Evolutionary conservation across 345 rosid species (phyloP).

Genomic region (Dipteronia dyeriana): DNA sequence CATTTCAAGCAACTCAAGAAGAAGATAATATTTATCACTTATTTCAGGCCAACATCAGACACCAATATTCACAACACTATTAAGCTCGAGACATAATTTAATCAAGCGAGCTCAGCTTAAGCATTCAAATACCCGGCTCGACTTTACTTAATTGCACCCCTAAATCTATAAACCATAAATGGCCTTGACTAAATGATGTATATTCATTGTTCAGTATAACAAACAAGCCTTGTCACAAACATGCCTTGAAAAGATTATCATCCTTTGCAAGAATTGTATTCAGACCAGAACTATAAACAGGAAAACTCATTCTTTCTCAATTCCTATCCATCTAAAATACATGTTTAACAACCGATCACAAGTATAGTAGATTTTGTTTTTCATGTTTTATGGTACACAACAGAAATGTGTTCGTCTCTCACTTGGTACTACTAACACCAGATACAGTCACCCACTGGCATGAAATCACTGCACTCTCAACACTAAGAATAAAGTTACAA

Average conservation of each 20-base stretch:
- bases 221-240: background rate
- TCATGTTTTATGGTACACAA: too few species aligned
- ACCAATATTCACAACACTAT: background rate
- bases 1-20: slow-evolving; percentile 3
- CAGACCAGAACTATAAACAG: too few species aligned
- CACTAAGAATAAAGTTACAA: too few species aligned
- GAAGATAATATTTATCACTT: background rate
- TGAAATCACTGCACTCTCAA: too few species aligned
- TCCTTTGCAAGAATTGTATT: too few species aligned
- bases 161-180: background rate
- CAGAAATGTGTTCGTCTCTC: too few species aligned
- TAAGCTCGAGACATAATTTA: background rate
- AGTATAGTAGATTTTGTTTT: too few species aligned
- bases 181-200: background rate
- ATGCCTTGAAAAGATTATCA: background rate
- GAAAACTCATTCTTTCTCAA: too few species aligned
- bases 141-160: background rate
- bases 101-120: background rate
- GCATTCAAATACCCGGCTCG: background rate
- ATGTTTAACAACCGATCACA: background rate
- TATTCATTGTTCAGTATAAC: background rate
- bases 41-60: background rate
- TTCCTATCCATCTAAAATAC: too few species aligned
- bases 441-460: too few species aligned
- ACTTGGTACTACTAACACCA: too few species aligned